These are phyloP conservation scores for Hypomyces perniciosus DNA, from an alignment of 2,329 filamentous ascomycete genomes.

Conservation along the genomic window DNA sequence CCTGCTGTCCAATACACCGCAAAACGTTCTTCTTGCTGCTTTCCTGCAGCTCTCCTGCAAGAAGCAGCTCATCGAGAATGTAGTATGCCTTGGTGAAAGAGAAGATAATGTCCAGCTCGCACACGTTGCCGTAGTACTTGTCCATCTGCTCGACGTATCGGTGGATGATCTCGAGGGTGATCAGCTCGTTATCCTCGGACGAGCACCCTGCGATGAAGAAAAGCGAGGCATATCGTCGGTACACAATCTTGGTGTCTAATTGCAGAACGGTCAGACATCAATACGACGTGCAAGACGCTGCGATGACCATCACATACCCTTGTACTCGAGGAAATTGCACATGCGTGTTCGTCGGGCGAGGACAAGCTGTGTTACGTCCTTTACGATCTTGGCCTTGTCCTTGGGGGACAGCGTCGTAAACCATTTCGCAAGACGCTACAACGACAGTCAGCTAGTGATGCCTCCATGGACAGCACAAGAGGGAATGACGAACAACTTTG, in stretches of 20 bases:
- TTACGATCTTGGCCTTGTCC: slow-evolving; percentile 99
- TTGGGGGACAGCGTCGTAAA: slow-evolving; percentile 96
- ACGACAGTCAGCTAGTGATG: slow-evolving; percentile 6
- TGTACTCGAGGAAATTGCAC: slow-evolving; percentile 99
- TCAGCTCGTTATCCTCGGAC: slow-evolving; percentile 96
- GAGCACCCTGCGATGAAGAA: slow-evolving; percentile 99
- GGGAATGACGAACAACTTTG: slow-evolving; percentile 75
- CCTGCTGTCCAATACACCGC: slow-evolving; percentile 92
- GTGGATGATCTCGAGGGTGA: slow-evolving; percentile 97
- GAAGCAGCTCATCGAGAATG: slow-evolving; percentile 90
- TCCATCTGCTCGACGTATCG: slow-evolving; percentile 99
- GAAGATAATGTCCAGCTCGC: slow-evolving; percentile 99
- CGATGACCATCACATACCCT: slow-evolving; percentile 54
- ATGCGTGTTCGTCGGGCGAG: slow-evolving; percentile 93
- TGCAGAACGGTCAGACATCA: neutral
- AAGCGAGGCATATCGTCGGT: slow-evolving; percentile 94
- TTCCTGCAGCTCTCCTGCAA: slow-evolving; percentile 96
- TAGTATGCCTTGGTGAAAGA: slow-evolving; percentile 99
- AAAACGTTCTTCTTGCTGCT: slow-evolving; percentile 99
- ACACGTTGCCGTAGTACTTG: slow-evolving; percentile 99
- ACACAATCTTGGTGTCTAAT: slow-evolving; percentile 94
- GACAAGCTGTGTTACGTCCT: slow-evolving; percentile 97
- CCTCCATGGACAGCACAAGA: neutral
- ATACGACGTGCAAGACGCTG: neutral
- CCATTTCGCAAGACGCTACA: slow-evolving; percentile 95